These are phyloP conservation scores for Penicillium sp. DNA, from an alignment of 2,329 filamentous ascomycete genomes.

Conservation along the genomic window DNA sequence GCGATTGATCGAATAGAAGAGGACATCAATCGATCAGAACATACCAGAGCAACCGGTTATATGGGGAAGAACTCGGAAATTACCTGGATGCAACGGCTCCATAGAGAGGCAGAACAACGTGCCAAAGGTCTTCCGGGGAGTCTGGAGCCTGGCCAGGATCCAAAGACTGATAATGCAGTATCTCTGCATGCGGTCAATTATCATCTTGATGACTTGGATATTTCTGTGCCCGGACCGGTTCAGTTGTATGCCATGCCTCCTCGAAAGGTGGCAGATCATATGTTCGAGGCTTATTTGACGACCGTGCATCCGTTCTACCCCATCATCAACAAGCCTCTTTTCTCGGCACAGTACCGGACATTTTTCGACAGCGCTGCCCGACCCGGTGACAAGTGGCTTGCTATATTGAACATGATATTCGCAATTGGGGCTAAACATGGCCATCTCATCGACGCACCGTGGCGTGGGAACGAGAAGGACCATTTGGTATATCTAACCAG, in stretches of 20 bases:
- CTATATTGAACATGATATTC: conserved; percentile 42
- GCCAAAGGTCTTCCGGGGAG: conserved; percentile 22
- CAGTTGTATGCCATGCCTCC: conserved; percentile 37
- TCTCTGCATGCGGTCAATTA: conserved; percentile 33
- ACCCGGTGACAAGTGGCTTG: conserved; percentile 37
- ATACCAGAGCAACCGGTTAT: conserved; percentile 34
- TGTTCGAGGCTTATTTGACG: conserved; percentile 37
- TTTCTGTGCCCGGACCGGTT: conserved; percentile 34
- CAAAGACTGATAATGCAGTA: conserved; percentile 26
- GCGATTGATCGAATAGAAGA: conserved; percentile 41
- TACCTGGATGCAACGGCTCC: conserved; percentile 40
- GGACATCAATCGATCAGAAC: conserved; percentile 34
- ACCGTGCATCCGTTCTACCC: conserved; percentile 40
- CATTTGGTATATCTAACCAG: conserved; percentile 40
- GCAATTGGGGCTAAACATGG: conserved; percentile 39
- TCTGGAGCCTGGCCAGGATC: conserved; percentile 20
- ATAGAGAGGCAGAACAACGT: conserved; percentile 32
- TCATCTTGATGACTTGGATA: conserved; percentile 39
- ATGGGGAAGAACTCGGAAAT: conserved; percentile 42
- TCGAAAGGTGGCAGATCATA: conserved; percentile 33
- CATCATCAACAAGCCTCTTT: conserved; percentile 37
- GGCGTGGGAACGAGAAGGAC: conserved; percentile 36
- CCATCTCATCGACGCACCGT: conserved; percentile 36
- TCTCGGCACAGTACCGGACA: conserved; percentile 34
- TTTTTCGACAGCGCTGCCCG: conserved; percentile 31